Conservation (phyloP, 352 stramenopile species). For the Phytophthora vignae region DNA sequence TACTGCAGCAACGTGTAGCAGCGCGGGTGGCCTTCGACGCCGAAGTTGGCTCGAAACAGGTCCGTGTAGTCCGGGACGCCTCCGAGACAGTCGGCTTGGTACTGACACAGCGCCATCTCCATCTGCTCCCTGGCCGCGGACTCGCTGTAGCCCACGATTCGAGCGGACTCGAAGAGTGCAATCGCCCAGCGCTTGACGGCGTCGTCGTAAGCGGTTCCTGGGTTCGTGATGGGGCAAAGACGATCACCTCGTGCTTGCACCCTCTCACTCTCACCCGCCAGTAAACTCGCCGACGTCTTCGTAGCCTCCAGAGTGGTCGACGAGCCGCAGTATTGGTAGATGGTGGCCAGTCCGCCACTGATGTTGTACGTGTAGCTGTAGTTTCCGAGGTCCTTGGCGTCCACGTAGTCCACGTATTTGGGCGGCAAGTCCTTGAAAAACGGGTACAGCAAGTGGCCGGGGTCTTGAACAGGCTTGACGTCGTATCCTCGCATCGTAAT, state of each 20-base stretch:
- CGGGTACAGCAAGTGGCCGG: conserved; percentile 56
- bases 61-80: conserved; percentile 46
- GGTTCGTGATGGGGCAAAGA: conserved; percentile 7
- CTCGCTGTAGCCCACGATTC: conserved; percentile 54
- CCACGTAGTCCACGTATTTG: conserved; percentile 52
- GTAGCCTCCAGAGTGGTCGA: conserved; percentile 4
- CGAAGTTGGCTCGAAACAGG: conserved; percentile 51
- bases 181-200: conserved; percentile 53
- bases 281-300: background rate
- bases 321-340: conserved; percentile 55
- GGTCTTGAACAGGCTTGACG: conserved; percentile 30
- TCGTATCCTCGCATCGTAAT: conserved; percentile 40
- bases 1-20: conserved; percentile 28
- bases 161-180: conserved; percentile 53
- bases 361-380: conserved; percentile 76
- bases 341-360: conserved; percentile 48
- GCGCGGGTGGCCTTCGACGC: conserved; percentile 43
- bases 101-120: conserved; percentile 61
- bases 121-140: conserved; percentile 51
- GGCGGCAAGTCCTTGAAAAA: conserved; percentile 73
- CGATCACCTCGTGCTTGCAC: background rate
- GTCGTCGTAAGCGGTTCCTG: conserved; percentile 35
- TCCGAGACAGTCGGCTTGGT: conserved; percentile 60
- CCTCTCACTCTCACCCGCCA: background rate
- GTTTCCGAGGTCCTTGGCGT: conserved; percentile 55